Conservation (phyloP, 2,329 filamentous ascomycete species). For the Drechslerella dactyloides region DNA sequence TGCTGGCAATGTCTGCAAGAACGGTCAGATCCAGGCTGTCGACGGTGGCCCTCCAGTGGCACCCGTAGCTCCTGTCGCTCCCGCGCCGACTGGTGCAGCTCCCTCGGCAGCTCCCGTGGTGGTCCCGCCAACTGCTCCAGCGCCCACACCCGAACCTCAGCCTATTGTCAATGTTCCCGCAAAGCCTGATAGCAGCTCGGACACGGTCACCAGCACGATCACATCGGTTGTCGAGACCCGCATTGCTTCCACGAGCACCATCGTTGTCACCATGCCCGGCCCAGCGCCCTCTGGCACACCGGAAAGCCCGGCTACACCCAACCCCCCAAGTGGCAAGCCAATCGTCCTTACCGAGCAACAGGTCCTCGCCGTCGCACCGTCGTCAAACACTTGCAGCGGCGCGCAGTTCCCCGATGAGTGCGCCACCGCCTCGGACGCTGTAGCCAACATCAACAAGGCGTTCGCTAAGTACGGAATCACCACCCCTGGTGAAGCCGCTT, state of each 20-base stretch:
- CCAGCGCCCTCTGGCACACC: neutral
- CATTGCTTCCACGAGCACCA: neutral
- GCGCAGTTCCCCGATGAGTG: constrained; percentile 65
- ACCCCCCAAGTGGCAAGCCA: constrained; percentile 1
- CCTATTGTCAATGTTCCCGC: neutral
- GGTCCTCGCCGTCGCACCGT: constrained; percentile 66
- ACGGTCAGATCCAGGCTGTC: constrained; percentile 23
- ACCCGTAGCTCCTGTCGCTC: neutral
- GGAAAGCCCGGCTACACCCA: neutral
- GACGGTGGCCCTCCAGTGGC: constrained; percentile 6
- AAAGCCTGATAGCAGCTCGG: neutral
- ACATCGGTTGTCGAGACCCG: neutral
- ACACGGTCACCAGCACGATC: constrained; percentile 12
- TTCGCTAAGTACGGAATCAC: constrained; percentile 67
- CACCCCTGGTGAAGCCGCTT: constrained; percentile 68
- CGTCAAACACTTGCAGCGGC: constrained; percentile 64
- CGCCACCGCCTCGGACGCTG: constrained; percentile 69
- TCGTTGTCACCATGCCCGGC: constrained; percentile 3
- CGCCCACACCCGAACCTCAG: neutral
- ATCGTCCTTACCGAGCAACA: constrained; percentile 56
- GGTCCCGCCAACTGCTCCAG: constrained; percentile 8
- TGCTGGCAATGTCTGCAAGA: constrained; percentile 28
- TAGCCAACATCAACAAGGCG: constrained; percentile 64
- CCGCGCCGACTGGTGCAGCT: neutral
- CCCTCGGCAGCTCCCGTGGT: constrained; percentile 4